Base-by-base conservation (phyloP, 371 early-diverging fungal genomes). In the Cokeromyces recurvatus region DNA sequence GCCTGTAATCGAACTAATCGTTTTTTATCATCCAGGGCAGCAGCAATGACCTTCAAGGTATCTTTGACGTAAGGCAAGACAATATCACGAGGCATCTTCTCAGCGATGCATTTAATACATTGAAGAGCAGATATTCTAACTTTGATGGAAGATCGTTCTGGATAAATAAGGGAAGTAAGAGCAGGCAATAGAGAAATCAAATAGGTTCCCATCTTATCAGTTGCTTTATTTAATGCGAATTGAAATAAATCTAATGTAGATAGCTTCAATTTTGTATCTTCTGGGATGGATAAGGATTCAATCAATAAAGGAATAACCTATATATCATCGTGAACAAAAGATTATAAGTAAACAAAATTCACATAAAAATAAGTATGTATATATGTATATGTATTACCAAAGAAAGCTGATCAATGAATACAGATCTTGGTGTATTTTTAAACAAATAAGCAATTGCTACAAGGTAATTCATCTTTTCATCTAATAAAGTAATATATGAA, bases 1-100 rank as follows among this genome's bases (percentile, higher is more conserved):
- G 94, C 97, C 54, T 88, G 89, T 38, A 74, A 77, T 53, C 97
- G 66, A 12, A 97, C 95, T 14, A 84, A 40, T 22, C 94, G 79
- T 67, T 94, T 94, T 16, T 64, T 83, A 53, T 97, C 97, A 58
- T 94, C 95, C 46, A 93, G 51, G 0, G 81, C 69, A 17, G 47
- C 48, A 3, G 66, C 70, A 24, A 92, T 64, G 14, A 80, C 82
- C 20, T 71, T 62, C 9, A 90, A 48, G 1, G 92, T 82, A 14
- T 56, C 58, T 8, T 55, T 52, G 52, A 81, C 83, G 44, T 78
- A 73, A 0, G 90, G 82, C 15, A 69, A 62, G 11, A 91, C 55
- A 0, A 71, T 68, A 4, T 81, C 64, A 44, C 71, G 82, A 4
- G 77, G 59, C 24, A 90, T 54, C 11, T 76, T 59, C 19, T 64